Percentiles rank a stretch among this genome's conserved stretches.
Evolutionary conservation across 768 basidiomycete species (phyloP).

Genomic region (Mycena chlorophos): DNA sequence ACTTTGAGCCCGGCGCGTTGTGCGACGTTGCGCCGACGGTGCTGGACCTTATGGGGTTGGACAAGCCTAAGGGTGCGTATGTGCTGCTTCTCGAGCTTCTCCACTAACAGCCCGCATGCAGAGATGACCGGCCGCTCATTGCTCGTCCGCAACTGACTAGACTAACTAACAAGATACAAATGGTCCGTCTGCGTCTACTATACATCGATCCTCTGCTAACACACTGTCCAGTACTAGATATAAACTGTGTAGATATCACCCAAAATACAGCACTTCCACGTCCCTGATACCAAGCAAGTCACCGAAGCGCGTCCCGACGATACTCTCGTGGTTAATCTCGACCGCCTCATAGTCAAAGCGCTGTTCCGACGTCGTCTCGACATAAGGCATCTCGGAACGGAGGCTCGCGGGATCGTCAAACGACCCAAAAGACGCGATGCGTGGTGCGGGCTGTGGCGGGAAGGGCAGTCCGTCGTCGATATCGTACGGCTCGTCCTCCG

Average conservation of each 20-base stretch:
- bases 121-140: slow-evolving; percentile 66
- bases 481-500: background rate
- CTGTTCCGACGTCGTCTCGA: background rate
- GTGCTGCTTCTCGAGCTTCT: slow-evolving; percentile 9
- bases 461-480: background rate
- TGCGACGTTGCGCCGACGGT: slow-evolving; percentile 92
- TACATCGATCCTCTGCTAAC: background rate
- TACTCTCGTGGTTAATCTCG: background rate
- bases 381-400: background rate
- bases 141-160: slow-evolving; percentile 27
- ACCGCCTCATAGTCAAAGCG: background rate
- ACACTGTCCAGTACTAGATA: background rate
- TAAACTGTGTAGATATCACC: background rate
- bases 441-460: background rate
- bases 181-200: background rate
- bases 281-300: background rate
- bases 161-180: background rate
- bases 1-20: slow-evolving; percentile 71
- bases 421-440: background rate
- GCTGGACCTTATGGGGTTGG: slow-evolving; percentile 70
- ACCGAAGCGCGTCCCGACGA: background rate
- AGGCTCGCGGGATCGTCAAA: background rate
- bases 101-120: slow-evolving; percentile 18
- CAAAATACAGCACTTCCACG: background rate
- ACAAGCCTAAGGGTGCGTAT: slow-evolving; percentile 63